Base-by-base conservation (phyloP, 306 rosid species). In the Dryas drummondii region DNA sequence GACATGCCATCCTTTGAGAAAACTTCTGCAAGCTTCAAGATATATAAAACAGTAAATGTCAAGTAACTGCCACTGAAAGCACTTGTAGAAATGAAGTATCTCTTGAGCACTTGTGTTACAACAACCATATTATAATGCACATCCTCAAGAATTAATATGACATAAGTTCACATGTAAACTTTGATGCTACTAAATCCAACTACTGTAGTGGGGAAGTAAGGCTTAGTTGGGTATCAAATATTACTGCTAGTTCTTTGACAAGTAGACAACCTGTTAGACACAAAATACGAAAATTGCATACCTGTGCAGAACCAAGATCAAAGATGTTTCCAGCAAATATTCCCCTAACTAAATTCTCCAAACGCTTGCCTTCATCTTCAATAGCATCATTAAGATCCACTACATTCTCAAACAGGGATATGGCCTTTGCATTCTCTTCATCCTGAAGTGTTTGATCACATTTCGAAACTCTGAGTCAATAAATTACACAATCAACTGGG, bases 261-360 rank as follows among this genome's bases (percentile, higher is more conserved):
- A 32, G 37, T 32, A 32, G 2, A 32, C 37, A 32, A 32, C 37
- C 37, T 32, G 37, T 32, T 1, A 32, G 37, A 32, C 37, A 32
- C 37, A 32, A 32, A 26, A 26, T 3, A 22, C 13, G 37, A 57
- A 17, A 58, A 58, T 32, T 6, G 46, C 68, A 10, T 27, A 94
- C 97, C 93, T 89, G 96, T 53, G 97, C 96, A 44, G 97, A 90
- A 81, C 99, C 99, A 56, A 94, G 99, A 85, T 94, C 99, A 84
- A 94, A 94, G 74, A 94, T 92, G 81, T 94, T 94, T 71, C 99
- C 99, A 2, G 99, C 97, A 46, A 94, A 94, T 76, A 94, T 83
- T 55, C 99, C 97, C 78, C 91, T 86, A 53, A 92, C 85, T 19
- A 94, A 83, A 87, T 84, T 92, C 83, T 94, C 97, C 5, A 94